Evolutionary conservation across 1,284 basidiomycete genomes (phyloP), one percentile per base, ranked within the genome.

Genomic region (Fistulina hepatica): DNA sequence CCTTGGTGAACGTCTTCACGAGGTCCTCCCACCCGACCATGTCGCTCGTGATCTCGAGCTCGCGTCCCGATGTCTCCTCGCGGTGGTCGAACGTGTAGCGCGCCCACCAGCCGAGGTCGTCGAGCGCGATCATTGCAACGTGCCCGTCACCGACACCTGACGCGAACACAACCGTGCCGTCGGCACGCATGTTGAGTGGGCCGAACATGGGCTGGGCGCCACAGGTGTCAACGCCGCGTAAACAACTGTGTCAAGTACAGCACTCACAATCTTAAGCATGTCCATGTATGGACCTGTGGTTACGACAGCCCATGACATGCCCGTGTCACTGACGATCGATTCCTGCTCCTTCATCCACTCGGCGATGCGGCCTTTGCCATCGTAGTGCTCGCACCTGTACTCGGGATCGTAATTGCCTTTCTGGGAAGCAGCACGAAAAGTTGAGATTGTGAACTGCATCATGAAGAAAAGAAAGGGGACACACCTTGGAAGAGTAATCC

Each of bases 401-500:
- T 48, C 47, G n/a, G 56, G 57, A 35, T 63, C 47, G 44, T n/a
- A n/a, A n/a, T n/a, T n/a, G n/a, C n/a, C 55, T 63, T 9, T 52
- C 51, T 4, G 53, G 26, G 34, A 13, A 1, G 23, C 0, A n/a
- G n/a, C n/a, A 11, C 27, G 11, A 30, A 8, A 15, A 10, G 4
- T 17, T 3, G 19, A 23, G 13, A 6, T 36, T 25, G 17, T 6
- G 17, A 22, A 15, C 10, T 19, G 3, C 28, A 5, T 11, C 28
- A 8, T n/a, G 10, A 19, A 13, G 6, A 10, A 33, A 16, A 30
- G 20, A n/a, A 13, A 32, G 34, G 9, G 30, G n/a, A 39, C 47
- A 12, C 32, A 67, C 67, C 60, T 69, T 69, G 40, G 53, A 55
- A 6, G 52, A 49, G 44, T 69, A 68, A 41, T 65, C 63, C 9